Evolutionary conservation across 331 rosid genomes (phyloP).

Genomic region (Pyrus hybrid): DNA sequence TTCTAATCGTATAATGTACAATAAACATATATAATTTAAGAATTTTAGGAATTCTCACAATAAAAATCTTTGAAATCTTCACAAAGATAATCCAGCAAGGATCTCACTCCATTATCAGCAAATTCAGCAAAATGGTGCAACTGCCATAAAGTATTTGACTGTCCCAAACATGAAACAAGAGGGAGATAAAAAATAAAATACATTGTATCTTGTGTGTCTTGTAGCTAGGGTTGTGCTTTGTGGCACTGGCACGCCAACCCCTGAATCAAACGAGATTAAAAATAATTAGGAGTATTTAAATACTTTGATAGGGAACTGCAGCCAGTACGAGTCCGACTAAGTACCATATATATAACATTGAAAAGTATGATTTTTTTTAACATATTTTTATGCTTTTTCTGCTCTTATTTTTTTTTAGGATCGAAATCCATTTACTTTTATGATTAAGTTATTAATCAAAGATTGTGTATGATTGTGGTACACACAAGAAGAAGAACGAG

Average conservation of each 20-base stretch:
- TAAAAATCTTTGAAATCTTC: too few species aligned
- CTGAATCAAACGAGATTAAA: not conserved
- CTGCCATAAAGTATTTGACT: not conserved
- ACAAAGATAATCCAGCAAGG: too few species aligned
- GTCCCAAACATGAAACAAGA: not conserved
- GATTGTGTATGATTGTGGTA: too few species aligned
- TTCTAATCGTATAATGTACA: too few species aligned
- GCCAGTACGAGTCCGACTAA: not conserved
- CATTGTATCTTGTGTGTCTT: not conserved
- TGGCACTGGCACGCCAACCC: not conserved
- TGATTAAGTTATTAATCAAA: too few species aligned
- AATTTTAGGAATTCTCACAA: too few species aligned
- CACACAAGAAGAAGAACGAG: too few species aligned
- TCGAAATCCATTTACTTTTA: not conserved
- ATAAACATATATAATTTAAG: too few species aligned
- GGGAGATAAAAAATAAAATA: not conserved
- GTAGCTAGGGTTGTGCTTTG: not conserved
- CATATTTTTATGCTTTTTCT: too few species aligned
- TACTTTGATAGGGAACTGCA: not conserved
- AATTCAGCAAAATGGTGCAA: not conserved
- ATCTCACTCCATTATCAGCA: not conserved
- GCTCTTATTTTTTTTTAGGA: not conserved
- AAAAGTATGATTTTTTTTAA: not conserved
- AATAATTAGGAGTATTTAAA: not conserved
- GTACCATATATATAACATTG: not conserved